These are phyloP conservation scores for Neofusicoccum sp. DNA, from an alignment of 2,329 filamentous ascomycete species.

Conservation along the genomic window DNA sequence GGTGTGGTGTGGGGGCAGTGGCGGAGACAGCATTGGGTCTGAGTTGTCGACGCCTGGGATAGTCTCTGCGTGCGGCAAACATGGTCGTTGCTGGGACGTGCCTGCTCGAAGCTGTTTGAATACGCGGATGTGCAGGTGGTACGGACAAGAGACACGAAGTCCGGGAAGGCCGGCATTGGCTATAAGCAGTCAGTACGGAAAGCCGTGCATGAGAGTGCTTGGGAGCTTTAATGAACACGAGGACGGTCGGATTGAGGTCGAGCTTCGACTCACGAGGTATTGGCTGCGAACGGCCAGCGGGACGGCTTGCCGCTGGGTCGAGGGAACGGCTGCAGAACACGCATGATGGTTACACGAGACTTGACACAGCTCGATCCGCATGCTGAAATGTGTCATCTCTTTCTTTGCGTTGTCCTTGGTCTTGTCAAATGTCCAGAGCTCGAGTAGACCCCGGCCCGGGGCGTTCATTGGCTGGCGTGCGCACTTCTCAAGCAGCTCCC, in stretches of 20 bases:
- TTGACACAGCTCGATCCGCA: slow-evolving; percentile 17
- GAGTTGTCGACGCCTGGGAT: background rate
- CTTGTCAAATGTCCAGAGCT: background rate
- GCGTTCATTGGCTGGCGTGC: slow-evolving; percentile 19
- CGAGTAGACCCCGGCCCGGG: slow-evolving; percentile 9
- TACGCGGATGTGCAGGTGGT: slow-evolving; percentile 7
- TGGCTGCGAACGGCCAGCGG: slow-evolving; percentile 13
- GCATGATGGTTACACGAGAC: slow-evolving; percentile 22
- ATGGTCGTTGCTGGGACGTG: background rate
- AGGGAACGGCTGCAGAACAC: slow-evolving; percentile 16
- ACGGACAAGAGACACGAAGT: slow-evolving; percentile 10
- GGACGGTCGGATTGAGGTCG: slow-evolving; percentile 1
- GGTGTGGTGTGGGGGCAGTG: background rate
- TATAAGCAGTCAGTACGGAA: background rate
- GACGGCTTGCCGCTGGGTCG: slow-evolving; percentile 20
- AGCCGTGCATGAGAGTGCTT: background rate
- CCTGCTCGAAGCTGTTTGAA: background rate
- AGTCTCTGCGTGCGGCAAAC: background rate
- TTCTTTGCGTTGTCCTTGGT: slow-evolving; percentile 8
- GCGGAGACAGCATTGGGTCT: background rate
- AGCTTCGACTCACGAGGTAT: slow-evolving; percentile 14
- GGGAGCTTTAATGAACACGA: slow-evolving; percentile 1
- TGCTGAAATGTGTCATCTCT: slow-evolving; percentile 19
- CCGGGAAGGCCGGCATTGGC: background rate
- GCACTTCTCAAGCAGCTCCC: slow-evolving; percentile 19